Base-by-base conservation (phyloP, 495 filamentous ascomycete species). In the Penicillium pancosmium region DNA sequence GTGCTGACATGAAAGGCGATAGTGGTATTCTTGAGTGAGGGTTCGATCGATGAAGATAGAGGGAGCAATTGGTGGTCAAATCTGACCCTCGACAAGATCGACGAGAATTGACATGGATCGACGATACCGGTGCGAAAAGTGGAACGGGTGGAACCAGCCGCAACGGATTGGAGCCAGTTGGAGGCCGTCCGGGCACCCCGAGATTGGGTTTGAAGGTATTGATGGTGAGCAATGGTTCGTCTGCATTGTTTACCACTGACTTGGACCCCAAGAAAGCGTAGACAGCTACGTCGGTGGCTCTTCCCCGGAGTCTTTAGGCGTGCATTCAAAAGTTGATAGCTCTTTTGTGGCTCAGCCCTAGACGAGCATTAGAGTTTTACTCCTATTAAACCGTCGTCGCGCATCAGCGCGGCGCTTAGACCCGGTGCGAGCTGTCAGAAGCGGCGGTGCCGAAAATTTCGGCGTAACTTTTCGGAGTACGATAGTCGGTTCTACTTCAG, bases 1-100 rank as follows among this genome's bases (percentile, higher is more conserved):
- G 33, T 56, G 23, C 43, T 40, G 44, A 11, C 16, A 6, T 16
- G 43, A 8, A 21, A 13, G 15, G 1, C 2, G 43, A 18, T 7
- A 46, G 43, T 21, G 16, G 43, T 12, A 40, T 13, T 40, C 36
- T 40, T 13, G 36, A 40, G 36, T 13, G 36, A 15, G 36, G 11
- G 4, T 12, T 52, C 31, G 23, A 16, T 11, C 31, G 6, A 18
- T 36, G 46, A 27, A 46, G 43, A 9, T 21, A 44, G 41, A 16
- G 16, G 21, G 23, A n/a, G 11, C 19, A 12, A 51, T 51, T 36
- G 25, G 49, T 11, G 16, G n/a, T 25, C n/a, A 47, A 54, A 60
- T 64, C 57, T 58, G 64, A 60, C 64, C 46, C 55, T 57, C 36
- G 55, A 57, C 15, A 50, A 35, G 66, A 68, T 68, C 63, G 54